A percentile compares a stretch with the other conserved stretches of the same genome.
Conservation (phyloP, 2,329 filamentous ascomycete genomes). For the Boeremia lycopersici region DNA sequence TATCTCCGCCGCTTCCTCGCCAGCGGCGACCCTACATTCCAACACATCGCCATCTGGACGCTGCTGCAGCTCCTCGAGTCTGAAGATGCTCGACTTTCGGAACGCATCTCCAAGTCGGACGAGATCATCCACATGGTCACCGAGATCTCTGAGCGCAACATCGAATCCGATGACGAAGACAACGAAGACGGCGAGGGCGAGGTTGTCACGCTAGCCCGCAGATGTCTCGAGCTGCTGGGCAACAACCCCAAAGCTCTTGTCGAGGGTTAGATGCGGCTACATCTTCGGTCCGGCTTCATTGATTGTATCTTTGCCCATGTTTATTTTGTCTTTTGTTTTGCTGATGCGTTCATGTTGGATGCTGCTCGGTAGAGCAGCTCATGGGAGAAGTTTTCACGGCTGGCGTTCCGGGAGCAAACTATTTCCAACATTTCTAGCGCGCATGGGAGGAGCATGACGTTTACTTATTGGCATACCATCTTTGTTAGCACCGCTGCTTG, state of each 20-base stretch:
- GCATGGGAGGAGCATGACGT: conserved; percentile 47
- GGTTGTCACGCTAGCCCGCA: conserved; percentile 86
- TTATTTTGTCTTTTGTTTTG: conserved; percentile 34
- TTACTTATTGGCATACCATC: conserved; percentile 42
- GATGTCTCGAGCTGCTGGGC: conserved; percentile 85
- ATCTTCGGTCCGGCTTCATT: conserved; percentile 32
- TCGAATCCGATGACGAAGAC: conserved; percentile 85
- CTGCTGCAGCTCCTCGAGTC: conserved; percentile 94
- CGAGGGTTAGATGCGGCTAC: conserved; percentile 64
- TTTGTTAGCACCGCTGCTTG: conserved; percentile 25
- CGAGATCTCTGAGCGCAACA: conserved; percentile 84
- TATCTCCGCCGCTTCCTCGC: conserved; percentile 92
- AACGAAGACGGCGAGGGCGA: conserved; percentile 92
- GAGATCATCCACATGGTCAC: conserved; percentile 93
- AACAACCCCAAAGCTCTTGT: conserved; percentile 81
- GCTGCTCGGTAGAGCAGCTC: conserved; percentile 25
- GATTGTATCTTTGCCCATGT: conserved; percentile 27
- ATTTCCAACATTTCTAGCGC: conserved; percentile 47
- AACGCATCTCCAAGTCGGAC: conserved; percentile 84
- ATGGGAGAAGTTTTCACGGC: conserved; percentile 26
- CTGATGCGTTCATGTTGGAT: conserved; percentile 33
- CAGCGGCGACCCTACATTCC: conserved; percentile 95
- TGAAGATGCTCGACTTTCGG: conserved; percentile 86
- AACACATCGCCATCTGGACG: conserved; percentile 99
- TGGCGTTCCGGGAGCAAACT: conserved; percentile 40